phyloP scores from a whole-genome alignment of 495 filamentous ascomycete species.

The Daldinia decipiens region DNA sequence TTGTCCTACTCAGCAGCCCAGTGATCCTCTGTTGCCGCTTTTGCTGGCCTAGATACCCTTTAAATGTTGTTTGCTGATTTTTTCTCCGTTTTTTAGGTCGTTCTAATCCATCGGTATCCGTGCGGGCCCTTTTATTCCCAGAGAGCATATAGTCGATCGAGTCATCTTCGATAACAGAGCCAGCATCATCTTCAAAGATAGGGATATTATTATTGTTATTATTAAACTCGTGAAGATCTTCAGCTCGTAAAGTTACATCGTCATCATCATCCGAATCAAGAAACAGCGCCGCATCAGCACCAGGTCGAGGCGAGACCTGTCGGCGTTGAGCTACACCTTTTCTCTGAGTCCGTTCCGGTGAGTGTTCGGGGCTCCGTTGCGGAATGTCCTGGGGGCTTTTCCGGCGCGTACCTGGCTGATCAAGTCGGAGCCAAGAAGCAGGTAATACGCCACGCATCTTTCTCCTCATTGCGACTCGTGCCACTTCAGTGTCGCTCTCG shows the following conservation, averaged over 20 bases:
- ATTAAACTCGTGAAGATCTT: constrained; percentile 30
- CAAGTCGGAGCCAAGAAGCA: constrained; percentile 87
- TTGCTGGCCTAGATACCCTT: constrained; percentile 39
- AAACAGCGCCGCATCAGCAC: constrained; percentile 45
- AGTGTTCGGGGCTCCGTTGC: constrained; percentile 53
- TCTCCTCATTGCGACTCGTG: constrained; percentile 53
- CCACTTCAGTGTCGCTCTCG: constrained; percentile 57
- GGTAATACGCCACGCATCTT: constrained; percentile 87
- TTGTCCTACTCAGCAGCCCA: constrained; percentile 51
- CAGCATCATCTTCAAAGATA: constrained; percentile 50
- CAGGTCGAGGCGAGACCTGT: constrained; percentile 40
- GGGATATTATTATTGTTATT: constrained; percentile 15
- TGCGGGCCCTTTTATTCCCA: constrained; percentile 49
- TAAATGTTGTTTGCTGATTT: constrained; percentile 42
- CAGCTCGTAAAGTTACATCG: constrained; percentile 41
- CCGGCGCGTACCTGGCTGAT: constrained; percentile 56
- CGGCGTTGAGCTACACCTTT: constrained; percentile 66
- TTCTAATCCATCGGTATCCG: constrained; percentile 27
- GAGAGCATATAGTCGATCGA: constrained; percentile 65
- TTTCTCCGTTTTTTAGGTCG: constrained; percentile 46
- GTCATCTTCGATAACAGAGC: constrained; percentile 63
- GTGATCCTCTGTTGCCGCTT: constrained; percentile 59
- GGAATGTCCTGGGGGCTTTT: constrained; percentile 43
- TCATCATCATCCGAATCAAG: constrained; percentile 62
- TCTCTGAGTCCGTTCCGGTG: constrained; percentile 50